A percentile compares a stretch with the other conserved stretches of the same genome.
These are phyloP conservation scores for Leishmania guyanensis DNA, from an alignment of 208 protist genomes.

Conservation along the genomic window DNA sequence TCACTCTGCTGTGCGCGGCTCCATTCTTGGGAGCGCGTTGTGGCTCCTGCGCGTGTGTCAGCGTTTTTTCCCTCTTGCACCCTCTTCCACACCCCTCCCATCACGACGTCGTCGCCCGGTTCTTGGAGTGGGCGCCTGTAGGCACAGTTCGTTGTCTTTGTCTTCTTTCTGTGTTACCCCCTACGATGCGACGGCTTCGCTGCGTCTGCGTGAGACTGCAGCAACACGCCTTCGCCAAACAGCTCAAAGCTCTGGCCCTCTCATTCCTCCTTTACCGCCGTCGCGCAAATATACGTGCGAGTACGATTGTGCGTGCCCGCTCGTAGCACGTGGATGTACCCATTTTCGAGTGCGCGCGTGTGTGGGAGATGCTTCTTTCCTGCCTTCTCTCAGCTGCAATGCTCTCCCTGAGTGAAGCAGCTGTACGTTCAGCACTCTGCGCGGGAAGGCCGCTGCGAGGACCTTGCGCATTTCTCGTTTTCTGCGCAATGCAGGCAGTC, in stretches of 20 bases:
- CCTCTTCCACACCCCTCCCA: background rate
- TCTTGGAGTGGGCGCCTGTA: background rate
- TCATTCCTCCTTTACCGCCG: background rate
- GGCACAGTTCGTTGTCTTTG: background rate
- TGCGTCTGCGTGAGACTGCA: background rate
- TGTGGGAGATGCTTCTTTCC: background rate
- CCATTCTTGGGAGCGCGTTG: background rate
- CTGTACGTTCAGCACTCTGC: background rate
- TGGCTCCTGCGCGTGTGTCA: background rate
- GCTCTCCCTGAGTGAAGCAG: background rate
- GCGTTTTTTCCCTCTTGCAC: background rate
- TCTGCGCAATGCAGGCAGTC: too few species aligned
- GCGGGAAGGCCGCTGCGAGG: background rate
- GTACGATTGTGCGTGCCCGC: background rate
- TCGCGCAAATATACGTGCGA: background rate
- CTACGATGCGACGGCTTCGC: background rate
- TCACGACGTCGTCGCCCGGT: background rate
- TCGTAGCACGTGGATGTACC: background rate
- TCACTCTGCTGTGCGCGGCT: background rate
- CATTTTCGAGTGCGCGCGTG: background rate
- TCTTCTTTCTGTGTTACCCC: background rate
- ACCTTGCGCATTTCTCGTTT: background rate
- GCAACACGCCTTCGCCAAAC: background rate
- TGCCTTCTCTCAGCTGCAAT: background rate
- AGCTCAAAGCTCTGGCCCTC: background rate